These are phyloP conservation scores for Potentilla sterilis DNA, from an alignment of 306 rosid species.

Conservation along the genomic window DNA sequence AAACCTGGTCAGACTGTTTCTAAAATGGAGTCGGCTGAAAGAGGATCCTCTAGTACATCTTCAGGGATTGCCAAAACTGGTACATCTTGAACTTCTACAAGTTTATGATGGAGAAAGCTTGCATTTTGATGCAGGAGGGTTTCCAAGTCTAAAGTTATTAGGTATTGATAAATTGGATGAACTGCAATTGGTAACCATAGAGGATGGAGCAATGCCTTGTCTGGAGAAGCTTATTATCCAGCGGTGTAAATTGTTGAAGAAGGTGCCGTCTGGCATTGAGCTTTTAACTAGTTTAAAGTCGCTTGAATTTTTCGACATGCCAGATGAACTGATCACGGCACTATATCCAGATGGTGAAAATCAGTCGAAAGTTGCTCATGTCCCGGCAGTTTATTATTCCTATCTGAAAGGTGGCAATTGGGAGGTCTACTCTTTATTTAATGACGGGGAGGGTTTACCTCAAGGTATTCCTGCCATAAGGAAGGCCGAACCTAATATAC, in stretches of 20 bases:
- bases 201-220: constrained; percentile 27
- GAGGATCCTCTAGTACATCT: constrained; percentile 37
- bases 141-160: constrained; percentile 23
- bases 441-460: not conserved
- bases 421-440: constrained; percentile 28
- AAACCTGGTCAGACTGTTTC: constrained; percentile 14
- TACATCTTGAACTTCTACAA: constrained; percentile 31
- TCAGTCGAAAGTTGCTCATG: constrained; percentile 17
- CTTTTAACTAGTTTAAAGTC: constrained; percentile 6
- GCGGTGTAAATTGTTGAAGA: constrained; percentile 15
- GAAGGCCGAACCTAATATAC: constrained; percentile 6
- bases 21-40: constrained; percentile 33
- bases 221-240: constrained; percentile 25
- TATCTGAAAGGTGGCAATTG: constrained; percentile 21
- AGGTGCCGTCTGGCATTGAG: constrained; percentile 22
- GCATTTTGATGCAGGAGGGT: constrained; percentile 26
- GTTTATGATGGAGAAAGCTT: constrained; percentile 25
- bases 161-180: constrained; percentile 25
- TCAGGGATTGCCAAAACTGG: constrained; percentile 30
- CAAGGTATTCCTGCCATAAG: not conserved
- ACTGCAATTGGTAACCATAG: constrained; percentile 11
- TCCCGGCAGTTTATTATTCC: constrained; percentile 20
- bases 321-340: constrained; percentile 20
- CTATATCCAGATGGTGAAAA: constrained; percentile 21
- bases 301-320: constrained; percentile 23